Percentiles rank a stretch among this genome's conserved stretches.
These are phyloP conservation scores for Cyberlindnera xishuangbannaensis DNA, from an alignment of 805 yeast species.

Conservation along the genomic window DNA sequence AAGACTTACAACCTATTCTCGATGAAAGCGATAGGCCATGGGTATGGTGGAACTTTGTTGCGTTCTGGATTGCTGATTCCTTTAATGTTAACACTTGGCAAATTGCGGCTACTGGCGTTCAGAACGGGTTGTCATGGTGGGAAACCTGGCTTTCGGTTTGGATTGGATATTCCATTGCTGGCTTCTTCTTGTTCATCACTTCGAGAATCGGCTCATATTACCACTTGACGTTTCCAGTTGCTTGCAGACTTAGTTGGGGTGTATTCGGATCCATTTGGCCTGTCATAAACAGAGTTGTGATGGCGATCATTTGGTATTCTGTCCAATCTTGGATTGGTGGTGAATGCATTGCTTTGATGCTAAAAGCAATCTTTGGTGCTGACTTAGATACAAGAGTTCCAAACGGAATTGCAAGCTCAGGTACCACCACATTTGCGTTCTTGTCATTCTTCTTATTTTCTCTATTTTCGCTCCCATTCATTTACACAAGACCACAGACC, in stretches of 20 bases:
- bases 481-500: slow-evolving; percentile 77
- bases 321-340: slow-evolving; percentile 87
- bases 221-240: slow-evolving; percentile 82
- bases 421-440: slow-evolving; percentile 67
- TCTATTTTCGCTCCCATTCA: slow-evolving; percentile 71
- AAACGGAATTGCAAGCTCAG: slow-evolving; percentile 51
- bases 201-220: slow-evolving; percentile 78
- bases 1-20: slow-evolving; percentile 69
- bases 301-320: slow-evolving; percentile 86
- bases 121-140: slow-evolving; percentile 83
- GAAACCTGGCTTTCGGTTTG: slow-evolving; percentile 86
- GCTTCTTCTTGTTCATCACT: slow-evolving; percentile 57
- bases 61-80: slow-evolving; percentile 87
- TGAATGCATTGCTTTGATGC: slow-evolving; percentile 72
- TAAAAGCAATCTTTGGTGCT: slow-evolving; percentile 68
- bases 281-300: slow-evolving; percentile 77
- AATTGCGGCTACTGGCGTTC: slow-evolving; percentile 82
- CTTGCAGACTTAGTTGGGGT: slow-evolving; percentile 78
- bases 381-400: slow-evolving; percentile 57
- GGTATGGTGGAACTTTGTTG: slow-evolving; percentile 78
- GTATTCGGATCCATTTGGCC: slow-evolving; percentile 90
- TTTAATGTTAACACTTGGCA: slow-evolving; percentile 90
- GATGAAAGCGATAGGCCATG: slow-evolving; percentile 69
- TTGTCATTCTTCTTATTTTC: slow-evolving; percentile 78
- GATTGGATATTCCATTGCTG: slow-evolving; percentile 74